Evolutionary conservation across 2,329 filamentous ascomycete genomes (phyloP).

Genomic region (Paecilomyces sp.): DNA sequence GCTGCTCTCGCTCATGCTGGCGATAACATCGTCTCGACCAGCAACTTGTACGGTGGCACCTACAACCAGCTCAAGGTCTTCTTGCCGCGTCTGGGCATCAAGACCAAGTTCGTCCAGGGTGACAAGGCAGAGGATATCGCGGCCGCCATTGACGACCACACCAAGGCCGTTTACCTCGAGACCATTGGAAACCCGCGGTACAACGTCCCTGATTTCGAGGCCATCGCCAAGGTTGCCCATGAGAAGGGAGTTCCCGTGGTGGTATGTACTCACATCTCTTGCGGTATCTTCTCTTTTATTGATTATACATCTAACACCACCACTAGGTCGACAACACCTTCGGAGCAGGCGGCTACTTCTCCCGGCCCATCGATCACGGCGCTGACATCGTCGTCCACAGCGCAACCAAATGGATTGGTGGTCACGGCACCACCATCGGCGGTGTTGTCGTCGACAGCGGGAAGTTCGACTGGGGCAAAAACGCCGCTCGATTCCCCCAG

Average conservation of each 20-base stretch:
- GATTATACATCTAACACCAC: neutral
- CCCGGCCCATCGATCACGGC: slow-evolving; percentile 79
- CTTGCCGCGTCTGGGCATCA: slow-evolving; percentile 77
- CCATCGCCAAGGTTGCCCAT: slow-evolving; percentile 73
- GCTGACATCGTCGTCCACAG: slow-evolving; percentile 93
- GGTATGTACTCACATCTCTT: slow-evolving; percentile 25
- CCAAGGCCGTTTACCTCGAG: slow-evolving; percentile 87
- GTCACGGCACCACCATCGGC: slow-evolving; percentile 86
- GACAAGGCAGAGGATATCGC: slow-evolving; percentile 74
- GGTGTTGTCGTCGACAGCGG: slow-evolving; percentile 82
- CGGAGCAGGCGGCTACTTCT: slow-evolving; percentile 83
- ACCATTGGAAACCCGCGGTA: slow-evolving; percentile 90
- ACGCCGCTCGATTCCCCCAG: slow-evolving; percentile 80
- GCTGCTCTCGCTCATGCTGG: slow-evolving; percentile 75
- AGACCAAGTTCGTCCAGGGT: slow-evolving; percentile 78
- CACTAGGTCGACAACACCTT: slow-evolving; percentile 87
- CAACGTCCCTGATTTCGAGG: slow-evolving; percentile 86
- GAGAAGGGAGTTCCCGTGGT: slow-evolving; percentile 60
- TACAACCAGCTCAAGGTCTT: slow-evolving; percentile 97
- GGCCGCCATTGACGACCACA: slow-evolving; percentile 80
- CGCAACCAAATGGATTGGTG: slow-evolving; percentile 95
- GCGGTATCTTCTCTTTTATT: neutral
- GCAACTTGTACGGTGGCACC: slow-evolving; percentile 87
- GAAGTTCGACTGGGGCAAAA: slow-evolving; percentile 88
- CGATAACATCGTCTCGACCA: slow-evolving; percentile 89